A percentile compares a stretch with the other conserved stretches of the same genome.
Evolutionary conservation across 1,284 basidiomycete genomes (phyloP).

Genomic region (Tylopilus microsporus): DNA sequence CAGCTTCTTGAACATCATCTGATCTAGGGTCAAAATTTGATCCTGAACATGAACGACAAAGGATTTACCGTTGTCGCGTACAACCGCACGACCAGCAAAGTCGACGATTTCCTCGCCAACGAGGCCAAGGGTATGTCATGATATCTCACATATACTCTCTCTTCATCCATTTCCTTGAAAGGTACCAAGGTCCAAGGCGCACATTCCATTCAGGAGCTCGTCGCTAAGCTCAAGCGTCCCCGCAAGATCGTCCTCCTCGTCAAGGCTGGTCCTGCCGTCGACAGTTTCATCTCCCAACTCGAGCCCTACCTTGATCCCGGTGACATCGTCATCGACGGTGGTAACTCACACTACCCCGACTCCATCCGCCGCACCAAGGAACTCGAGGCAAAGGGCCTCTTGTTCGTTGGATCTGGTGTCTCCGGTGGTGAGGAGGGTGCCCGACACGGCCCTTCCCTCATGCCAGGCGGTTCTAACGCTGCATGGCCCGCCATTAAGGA

Average conservation of each 20-base stretch:
- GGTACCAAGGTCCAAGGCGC: conserved; percentile 95
- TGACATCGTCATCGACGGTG: conserved; percentile 98
- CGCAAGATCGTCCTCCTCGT: conserved; percentile 96
- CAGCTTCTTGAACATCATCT: conserved; percentile 9
- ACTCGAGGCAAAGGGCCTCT: conserved; percentile 89
- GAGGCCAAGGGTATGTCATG: conserved; percentile 86
- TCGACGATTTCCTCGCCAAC: conserved; percentile 91
- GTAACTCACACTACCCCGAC: conserved; percentile 99
- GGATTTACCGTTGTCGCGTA: conserved; percentile 96
- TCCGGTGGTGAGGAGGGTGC: conserved; percentile 99
- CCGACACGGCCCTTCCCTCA: conserved; percentile 94
- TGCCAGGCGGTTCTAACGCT: conserved; percentile 94
- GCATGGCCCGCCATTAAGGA: conserved; percentile 98
- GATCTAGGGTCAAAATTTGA: conserved; percentile 86
- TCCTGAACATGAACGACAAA: conserved; percentile 99
- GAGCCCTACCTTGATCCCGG: conserved; percentile 68
- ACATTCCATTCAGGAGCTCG: conserved; percentile 87
- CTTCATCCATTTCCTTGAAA: conserved; percentile 32
- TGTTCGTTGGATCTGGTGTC: conserved; percentile 98
- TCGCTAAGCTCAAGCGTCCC: conserved; percentile 73
- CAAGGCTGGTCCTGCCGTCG: conserved; percentile 79
- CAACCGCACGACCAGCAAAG: conserved; percentile 97
- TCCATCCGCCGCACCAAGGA: conserved; percentile 92
- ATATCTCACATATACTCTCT: conserved; percentile 18
- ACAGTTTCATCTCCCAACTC: conserved; percentile 72